These are phyloP conservation scores for Toxicodendron radicans DNA, from an alignment of 345 rosid genomes.

Conservation along the genomic window DNA sequence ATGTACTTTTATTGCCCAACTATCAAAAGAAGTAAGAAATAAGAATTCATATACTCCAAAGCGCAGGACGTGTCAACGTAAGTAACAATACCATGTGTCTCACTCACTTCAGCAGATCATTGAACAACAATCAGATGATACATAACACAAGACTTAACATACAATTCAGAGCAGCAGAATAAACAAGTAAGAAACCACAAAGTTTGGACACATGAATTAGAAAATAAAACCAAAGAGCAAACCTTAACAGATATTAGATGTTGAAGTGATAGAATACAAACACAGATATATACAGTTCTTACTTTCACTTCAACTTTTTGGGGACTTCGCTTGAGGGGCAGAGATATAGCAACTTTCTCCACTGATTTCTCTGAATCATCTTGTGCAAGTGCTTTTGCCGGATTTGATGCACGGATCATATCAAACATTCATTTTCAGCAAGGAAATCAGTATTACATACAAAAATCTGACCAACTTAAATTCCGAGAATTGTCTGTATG, in stretches of 20 bases:
- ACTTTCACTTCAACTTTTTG: constrained; percentile 60
- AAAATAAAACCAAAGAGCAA: constrained; percentile 7
- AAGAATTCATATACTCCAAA: not conserved
- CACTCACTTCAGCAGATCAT: not conserved
- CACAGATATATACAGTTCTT: constrained; percentile 22
- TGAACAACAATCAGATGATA: not conserved
- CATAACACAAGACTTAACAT: not conserved
- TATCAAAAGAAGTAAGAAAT: not conserved
- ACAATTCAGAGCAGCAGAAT: not conserved
- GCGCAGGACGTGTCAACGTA: not conserved
- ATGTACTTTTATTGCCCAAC: not conserved
- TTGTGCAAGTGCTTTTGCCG: constrained; percentile 36
- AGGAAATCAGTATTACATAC: constrained; percentile 68
- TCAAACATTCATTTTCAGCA: constrained; percentile 92
- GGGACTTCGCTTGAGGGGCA: constrained; percentile 50
- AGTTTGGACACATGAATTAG: not conserved
- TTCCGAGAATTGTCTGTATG: no score
- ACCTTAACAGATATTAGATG: not conserved
- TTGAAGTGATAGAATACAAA: not conserved
- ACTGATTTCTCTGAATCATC: constrained; percentile 42
- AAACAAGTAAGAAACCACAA: not conserved
- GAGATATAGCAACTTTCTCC: constrained; percentile 39
- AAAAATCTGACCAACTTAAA: no score
- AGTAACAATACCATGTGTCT: not conserved
- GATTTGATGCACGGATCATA: constrained; percentile 70